Conservation (phyloP, 2,329 filamentous ascomycete species). For the Pseudogymnoascus sp. region DNA sequence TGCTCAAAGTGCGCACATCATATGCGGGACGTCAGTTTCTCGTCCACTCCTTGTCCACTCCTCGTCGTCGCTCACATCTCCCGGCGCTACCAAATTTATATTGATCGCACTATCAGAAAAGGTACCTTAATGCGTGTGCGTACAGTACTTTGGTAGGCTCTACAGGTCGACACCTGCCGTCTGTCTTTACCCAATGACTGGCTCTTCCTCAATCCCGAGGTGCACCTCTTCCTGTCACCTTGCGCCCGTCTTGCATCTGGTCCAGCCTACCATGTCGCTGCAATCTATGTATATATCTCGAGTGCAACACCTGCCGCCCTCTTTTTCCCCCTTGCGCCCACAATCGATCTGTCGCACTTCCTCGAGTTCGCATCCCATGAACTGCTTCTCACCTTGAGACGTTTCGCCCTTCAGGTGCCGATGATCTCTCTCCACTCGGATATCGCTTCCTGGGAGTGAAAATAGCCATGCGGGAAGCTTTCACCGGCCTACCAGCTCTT, state of each 20-base stretch:
- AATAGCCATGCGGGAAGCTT: slow-evolving; percentile 9
- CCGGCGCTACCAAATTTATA: background rate
- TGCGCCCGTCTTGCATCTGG: background rate
- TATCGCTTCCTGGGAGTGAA: background rate
- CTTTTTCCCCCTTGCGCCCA: background rate
- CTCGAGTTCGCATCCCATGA: background rate
- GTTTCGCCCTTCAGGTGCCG: slow-evolving; percentile 10
- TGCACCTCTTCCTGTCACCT: slow-evolving; percentile 8
- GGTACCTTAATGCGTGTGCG: background rate
- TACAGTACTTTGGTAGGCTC: background rate
- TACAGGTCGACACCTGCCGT: background rate
- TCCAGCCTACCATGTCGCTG: slow-evolving; percentile 1
- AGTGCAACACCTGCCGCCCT: slow-evolving; percentile 5
- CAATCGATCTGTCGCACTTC: background rate
- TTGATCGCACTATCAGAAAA: background rate
- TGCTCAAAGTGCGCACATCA: background rate
- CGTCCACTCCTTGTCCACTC: background rate
- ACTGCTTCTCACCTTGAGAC: background rate
- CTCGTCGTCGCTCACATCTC: slow-evolving; percentile 2
- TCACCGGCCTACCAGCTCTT: slow-evolving; percentile 4
- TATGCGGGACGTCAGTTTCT: background rate
- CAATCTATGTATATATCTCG: background rate
- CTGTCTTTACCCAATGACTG: background rate
- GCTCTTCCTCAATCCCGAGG: background rate
- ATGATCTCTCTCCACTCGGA: slow-evolving; percentile 6